These are phyloP conservation scores for Leishmania mexicana DNA, from an alignment of 208 protist species.

Conservation along the genomic window DNA sequence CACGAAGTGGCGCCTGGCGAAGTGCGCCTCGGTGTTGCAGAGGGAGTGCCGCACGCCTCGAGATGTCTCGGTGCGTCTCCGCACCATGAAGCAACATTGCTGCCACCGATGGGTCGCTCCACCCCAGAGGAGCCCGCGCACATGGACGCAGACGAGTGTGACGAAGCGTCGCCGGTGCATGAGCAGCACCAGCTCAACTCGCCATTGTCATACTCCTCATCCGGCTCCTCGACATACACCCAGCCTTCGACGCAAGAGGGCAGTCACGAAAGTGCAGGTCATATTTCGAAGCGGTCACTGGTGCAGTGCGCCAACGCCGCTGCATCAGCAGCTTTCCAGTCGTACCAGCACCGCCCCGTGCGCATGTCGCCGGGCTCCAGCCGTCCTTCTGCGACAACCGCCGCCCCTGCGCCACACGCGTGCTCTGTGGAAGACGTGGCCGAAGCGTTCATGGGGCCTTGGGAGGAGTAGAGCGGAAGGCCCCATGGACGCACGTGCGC, in stretches of 20 bases:
- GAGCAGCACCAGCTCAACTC: slow-evolving; percentile 5
- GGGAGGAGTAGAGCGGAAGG: slow-evolving; percentile 3
- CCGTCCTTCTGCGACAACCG: background rate
- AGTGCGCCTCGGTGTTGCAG: background rate
- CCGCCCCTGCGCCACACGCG: background rate
- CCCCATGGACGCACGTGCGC: background rate
- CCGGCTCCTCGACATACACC: background rate
- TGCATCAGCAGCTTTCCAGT: background rate
- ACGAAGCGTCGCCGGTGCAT: background rate
- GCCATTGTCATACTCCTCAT: slow-evolving; percentile 10
- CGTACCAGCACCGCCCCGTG: background rate
- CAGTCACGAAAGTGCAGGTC: background rate
- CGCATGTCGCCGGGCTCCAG: background rate
- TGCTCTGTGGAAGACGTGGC: background rate
- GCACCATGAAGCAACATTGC: background rate
- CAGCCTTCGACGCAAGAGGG: background rate
- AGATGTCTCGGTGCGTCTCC: background rate
- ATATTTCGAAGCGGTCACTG: background rate
- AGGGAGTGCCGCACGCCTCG: background rate
- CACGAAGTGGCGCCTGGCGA: background rate
- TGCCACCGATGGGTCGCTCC: background rate
- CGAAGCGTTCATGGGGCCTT: slow-evolving; percentile 6
- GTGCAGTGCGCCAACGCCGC: slow-evolving; percentile 17
- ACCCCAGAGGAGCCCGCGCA: background rate
- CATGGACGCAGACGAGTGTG: background rate